Evolutionary conservation across 1,284 basidiomycete species (phyloP).

Genomic region (Coniophora puteana): DNA sequence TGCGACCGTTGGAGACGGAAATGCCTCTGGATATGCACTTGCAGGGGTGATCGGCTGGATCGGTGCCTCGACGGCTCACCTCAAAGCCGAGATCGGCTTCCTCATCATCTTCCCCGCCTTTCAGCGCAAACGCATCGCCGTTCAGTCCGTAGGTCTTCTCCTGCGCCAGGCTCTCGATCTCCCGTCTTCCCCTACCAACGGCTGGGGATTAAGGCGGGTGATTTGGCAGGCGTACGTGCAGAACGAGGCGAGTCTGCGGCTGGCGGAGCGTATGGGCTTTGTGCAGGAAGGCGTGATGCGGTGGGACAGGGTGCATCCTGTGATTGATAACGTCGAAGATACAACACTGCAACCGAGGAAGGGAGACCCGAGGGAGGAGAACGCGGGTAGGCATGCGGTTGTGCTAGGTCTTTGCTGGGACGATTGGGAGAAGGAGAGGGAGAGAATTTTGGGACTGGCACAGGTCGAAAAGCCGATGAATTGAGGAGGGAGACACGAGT

Average conservation of each 20-base stretch:
- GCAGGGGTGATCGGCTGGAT: conserved; percentile 34
- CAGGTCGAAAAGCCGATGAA: too few species aligned
- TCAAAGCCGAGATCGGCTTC: conserved; percentile 47
- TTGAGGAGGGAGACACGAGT: too few species aligned
- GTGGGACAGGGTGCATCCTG: conserved; percentile 50
- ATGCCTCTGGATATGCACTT: conserved; percentile 13
- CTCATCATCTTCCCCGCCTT: conserved; percentile 50
- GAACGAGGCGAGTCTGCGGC: conserved; percentile 47
- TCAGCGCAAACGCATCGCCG: conserved; percentile 60
- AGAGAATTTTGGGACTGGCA: conserved; percentile 3
- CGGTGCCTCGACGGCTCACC: conserved; percentile 33
- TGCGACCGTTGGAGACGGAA: not conserved
- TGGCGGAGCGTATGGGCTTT: conserved; percentile 61
- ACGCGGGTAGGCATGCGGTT: conserved; percentile 42
- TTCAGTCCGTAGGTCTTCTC: conserved; percentile 58
- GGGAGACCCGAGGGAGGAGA: conserved; percentile 35
- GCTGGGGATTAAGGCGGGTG: conserved; percentile 58
- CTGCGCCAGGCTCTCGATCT: conserved; percentile 51
- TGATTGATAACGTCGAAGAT: conserved; percentile 26
- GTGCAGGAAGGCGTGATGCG: conserved; percentile 45
- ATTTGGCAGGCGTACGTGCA: conserved; percentile 54
- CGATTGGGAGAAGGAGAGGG: conserved; percentile 39
- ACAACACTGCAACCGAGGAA: conserved; percentile 25
- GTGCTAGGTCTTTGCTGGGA: conserved; percentile 54
- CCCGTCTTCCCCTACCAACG: conserved; percentile 31